Conservation (phyloP, 2,329 filamentous ascomycete genomes). For the Sporothrix phasma region DNA sequence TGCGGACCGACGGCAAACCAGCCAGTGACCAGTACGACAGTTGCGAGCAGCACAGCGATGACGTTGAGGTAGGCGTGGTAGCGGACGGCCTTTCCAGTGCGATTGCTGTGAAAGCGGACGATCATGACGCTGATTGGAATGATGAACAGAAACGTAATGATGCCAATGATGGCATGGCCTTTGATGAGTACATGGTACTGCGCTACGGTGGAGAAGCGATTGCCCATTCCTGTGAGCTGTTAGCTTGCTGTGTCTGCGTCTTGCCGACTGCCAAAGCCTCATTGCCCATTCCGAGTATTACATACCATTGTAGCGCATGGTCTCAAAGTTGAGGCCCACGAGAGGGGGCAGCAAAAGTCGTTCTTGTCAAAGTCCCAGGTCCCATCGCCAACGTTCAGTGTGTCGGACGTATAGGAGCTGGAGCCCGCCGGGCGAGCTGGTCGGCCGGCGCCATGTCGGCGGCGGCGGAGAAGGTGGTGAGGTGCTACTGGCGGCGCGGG, state of each 20-base stretch:
- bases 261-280: background rate
- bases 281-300: background rate
- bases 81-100: conserved; percentile 51
- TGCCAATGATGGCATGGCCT: conserved; percentile 63
- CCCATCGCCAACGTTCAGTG: conserved; percentile 69
- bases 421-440: conserved; percentile 58
- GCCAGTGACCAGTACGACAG: conserved; percentile 63
- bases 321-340: conserved; percentile 65
- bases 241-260: background rate
- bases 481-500: background rate
- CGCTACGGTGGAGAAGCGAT: conserved; percentile 58
- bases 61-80: conserved; percentile 68
- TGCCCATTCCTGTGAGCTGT: conserved; percentile 58
- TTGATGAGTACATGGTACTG: conserved; percentile 63
- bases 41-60: conserved; percentile 55
- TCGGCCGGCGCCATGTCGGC: conserved; percentile 52
- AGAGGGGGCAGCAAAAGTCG: conserved; percentile 70
- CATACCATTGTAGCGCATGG: conserved; percentile 76
- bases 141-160: conserved; percentile 63
- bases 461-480: conserved; percentile 22
- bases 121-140: conserved; percentile 65
- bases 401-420: conserved; percentile 62
- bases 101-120: conserved; percentile 58
- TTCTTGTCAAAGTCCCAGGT: conserved; percentile 75
- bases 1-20: conserved; percentile 68